Evolutionary conservation across 1,284 basidiomycete genomes (phyloP), one percentile per base, ranked within the genome.

Genomic region (Coniferiporia sulphurascens): DNA sequence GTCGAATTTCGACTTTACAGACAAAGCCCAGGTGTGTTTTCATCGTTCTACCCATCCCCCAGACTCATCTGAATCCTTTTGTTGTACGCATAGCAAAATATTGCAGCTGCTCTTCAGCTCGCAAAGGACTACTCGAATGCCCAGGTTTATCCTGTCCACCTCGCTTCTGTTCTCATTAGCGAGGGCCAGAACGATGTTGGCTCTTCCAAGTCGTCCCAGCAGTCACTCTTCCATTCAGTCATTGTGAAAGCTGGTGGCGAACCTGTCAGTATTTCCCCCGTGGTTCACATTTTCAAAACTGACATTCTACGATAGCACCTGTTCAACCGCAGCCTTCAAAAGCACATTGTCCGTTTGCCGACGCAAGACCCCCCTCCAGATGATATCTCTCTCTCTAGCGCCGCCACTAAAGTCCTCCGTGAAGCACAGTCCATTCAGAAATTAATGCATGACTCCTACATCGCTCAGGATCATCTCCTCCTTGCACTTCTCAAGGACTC

Each of bases 391-490:
- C 71, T 94, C 50, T 85, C 87, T 44, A 73, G 82, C 4, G 76
- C 82, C 4, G 71, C 84, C 10, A 69, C 83, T 64, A 87, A 89
- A 67, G 83, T 94, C 48, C 73, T 97, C 27, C 83, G 86, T 19
- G 89, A 92, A 64, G 93, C 95, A 0, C 88, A 93, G 63, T 80
- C 77, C 17, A 75, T 92, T 8, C 89, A 91, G 69, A 93, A 93
- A 73, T 89, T 85, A 8, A 91, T 91, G 89, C 90, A 93, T 70
- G 96, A 98, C 72, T 86, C 89, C 5, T 98, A 89, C 73, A 90
- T 98, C 62, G 95, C 95, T 0, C 90, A 97, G 71, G 95, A 98
- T 66, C 79, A 86, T 68, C 71, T 91, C 17, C 69, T 86, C 34
- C 75, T 88, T 49, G 93, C 91, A 1, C 80, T 95, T 52, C 69